Percentiles rank a stretch among this genome's conserved stretches.
Conservation (phyloP, 805 yeast species). For the Ogataea ramenticola region DNA sequence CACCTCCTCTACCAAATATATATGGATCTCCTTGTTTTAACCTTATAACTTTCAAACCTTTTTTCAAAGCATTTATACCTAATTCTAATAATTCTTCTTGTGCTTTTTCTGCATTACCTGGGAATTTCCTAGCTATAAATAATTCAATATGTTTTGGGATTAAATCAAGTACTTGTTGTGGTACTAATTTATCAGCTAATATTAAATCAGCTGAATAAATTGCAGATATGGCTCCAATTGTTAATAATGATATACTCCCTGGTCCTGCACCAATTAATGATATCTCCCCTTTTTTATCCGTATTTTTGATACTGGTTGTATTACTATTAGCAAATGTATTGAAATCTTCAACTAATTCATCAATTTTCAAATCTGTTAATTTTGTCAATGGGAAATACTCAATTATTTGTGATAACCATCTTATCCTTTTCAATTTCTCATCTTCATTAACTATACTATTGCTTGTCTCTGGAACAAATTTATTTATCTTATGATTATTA, state of each 20-base stretch:
- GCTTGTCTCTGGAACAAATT: conserved; percentile 43
- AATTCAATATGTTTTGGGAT: conserved; percentile 72
- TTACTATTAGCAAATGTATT: conserved; percentile 4
- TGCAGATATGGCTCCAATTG: conserved; percentile 77
- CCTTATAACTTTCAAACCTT: conserved; percentile 76
- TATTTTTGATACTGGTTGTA: background rate
- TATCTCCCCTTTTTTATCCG: conserved; percentile 40
- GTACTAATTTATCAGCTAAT: conserved; percentile 88
- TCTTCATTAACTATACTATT: conserved; percentile 25
- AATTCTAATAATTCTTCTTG: conserved; percentile 74
- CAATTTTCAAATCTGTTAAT: conserved; percentile 52
- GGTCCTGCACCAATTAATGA: conserved; percentile 95
- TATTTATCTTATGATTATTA: conserved; percentile 51
- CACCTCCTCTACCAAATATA: conserved; percentile 95
- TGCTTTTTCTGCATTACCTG: conserved; percentile 93
- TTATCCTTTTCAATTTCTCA: conserved; percentile 50
- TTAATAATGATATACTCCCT: conserved; percentile 74
- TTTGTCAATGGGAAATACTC: conserved; percentile 79
- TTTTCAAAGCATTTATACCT: conserved; percentile 56
- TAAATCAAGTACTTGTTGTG: conserved; percentile 74
- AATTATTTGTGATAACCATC: conserved; percentile 86
- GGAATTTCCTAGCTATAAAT: conserved; percentile 88
- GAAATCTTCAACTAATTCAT: conserved; percentile 45
- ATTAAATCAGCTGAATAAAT: conserved; percentile 78
- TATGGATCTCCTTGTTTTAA: conserved; percentile 97